Base-by-base conservation (phyloP, 768 basidiomycete genomes). In the Lentinula boryana region DNA sequence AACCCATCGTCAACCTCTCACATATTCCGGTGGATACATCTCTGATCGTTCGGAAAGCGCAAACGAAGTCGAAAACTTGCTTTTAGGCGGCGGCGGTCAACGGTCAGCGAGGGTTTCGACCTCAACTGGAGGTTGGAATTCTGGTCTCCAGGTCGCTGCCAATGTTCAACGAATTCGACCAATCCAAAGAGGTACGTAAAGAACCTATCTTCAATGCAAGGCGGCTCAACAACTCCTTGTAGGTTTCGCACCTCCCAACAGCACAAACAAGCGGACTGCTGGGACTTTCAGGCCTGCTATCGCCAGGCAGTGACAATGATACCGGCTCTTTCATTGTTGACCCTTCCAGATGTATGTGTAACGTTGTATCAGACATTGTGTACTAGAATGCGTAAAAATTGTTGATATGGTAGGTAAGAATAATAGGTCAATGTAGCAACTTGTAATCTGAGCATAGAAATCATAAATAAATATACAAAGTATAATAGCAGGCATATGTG, bases 31-130 rank as follows among this genome's bases (percentile, higher is more conserved):
- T 33, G 72, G 74, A 31, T 75, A 78, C 62, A 63, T 75, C 44
- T 85, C 84, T 49, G 84, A 86, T 67, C 78, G 77, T 35, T 87
- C 88, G 35, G 84, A 84, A 58, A 89, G 88, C 68, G 79, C 82
- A 1, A 81, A 84, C 54, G 89, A 91, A 67, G 86, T 90, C n/a
- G 89, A 91, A 67, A 80, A 81, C 63, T 68, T 89, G 62, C 75
- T 90, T 40, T 71, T 79, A n/a, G 64, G 65, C 35, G 70, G 66
- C 21, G 46, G 46, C 9, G 65, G 63, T 32, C 66, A 61, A 46
- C 56, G 44, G 36, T 12, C 21, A 35, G 62, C 51, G 21, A 67
- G 62, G 66, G 72, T 63, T 56, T 65, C 67, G 16, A 67, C 58
- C 35, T 64, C 64, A 49, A 65, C 74, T 53, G 69, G 69, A 23